phyloP scores from a whole-genome alignment of 2,329 filamentous ascomycete genomes.

The Phialemonium atrogriseum region DNA sequence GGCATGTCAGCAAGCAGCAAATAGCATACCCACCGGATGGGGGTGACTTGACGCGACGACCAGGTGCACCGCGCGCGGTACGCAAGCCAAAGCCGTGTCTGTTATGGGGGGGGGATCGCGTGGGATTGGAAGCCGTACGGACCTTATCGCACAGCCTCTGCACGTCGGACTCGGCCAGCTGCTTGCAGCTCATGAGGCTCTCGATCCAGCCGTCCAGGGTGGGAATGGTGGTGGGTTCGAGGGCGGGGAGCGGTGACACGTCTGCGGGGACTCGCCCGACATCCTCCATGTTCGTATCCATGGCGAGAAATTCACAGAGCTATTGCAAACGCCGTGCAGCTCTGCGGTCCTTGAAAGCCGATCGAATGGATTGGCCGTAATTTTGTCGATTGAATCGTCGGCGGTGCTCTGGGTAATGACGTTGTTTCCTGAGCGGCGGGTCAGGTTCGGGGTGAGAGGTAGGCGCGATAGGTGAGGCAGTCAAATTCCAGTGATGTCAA shows the following conservation, averaged over 20 bases:
- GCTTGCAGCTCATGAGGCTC: conserved; percentile 97
- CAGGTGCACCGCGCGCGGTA: not conserved
- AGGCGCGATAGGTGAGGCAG: too few relatives aligned
- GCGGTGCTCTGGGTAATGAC: conserved; percentile 1
- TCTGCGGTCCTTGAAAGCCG: not conserved
- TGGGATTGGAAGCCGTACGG: conserved; percentile 22
- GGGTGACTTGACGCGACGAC: conserved; percentile 1
- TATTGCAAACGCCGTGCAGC: not conserved
- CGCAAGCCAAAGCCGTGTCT: not conserved
- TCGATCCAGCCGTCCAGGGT: conserved; percentile 98
- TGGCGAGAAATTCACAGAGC: conserved; percentile 27
- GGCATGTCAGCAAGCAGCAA: not conserved
- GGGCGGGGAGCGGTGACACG: conserved; percentile 57
- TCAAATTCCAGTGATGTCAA: too few relatives aligned
- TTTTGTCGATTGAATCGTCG: not conserved
- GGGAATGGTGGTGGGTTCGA: conserved; percentile 80
- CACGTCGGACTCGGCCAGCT: conserved; percentile 88
- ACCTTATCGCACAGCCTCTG: conserved; percentile 98
- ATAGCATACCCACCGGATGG: not conserved
- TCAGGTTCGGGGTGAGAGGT: too few relatives aligned
- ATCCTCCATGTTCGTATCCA: conserved; percentile 99
- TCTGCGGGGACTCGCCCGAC: conserved; percentile 79
- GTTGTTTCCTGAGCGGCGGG: conserved; percentile 1
- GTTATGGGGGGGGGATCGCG: not conserved
- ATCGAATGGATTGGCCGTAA: not conserved